These are phyloP conservation scores for Arabidopsis suecica DNA, from an alignment of 345 rosid genomes.

Conservation along the genomic window DNA sequence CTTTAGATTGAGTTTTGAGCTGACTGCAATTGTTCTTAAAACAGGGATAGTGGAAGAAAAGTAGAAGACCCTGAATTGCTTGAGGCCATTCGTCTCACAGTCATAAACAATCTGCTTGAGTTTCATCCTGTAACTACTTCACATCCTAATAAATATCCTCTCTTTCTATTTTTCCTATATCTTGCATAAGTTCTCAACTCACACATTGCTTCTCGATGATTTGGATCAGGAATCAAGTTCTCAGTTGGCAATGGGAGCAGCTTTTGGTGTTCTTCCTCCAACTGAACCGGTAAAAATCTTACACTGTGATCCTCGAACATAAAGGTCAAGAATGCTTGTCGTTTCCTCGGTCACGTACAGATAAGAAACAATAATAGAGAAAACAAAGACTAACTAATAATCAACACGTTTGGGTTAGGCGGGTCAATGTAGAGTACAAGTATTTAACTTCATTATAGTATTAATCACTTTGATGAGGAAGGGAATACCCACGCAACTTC, in stretches of 20 bases:
- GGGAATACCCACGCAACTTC: slow-evolving; percentile 11
- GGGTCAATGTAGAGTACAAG: neutral
- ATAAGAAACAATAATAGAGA: neutral
- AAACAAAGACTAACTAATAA: slow-evolving; percentile 3
- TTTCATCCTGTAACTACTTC: slow-evolving; percentile 79
- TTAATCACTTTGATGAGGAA: slow-evolving; percentile 4
- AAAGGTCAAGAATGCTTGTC: neutral
- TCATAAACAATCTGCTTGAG: slow-evolving; percentile 84
- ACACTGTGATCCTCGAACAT: neutral
- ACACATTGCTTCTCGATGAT: slow-evolving; percentile 1
- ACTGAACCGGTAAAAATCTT: slow-evolving; percentile 52
- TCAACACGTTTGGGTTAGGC: neutral
- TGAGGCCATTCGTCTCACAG: slow-evolving; percentile 94
- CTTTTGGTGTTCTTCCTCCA: slow-evolving; percentile 90
- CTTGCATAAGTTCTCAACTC: slow-evolving; percentile 30
- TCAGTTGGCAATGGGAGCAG: slow-evolving; percentile 93
- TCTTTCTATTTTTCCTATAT: neutral
- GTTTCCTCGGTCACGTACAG: neutral
- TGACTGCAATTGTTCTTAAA: slow-evolving; percentile 8
- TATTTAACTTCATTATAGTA: slow-evolving; percentile 4
- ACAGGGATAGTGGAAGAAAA: slow-evolving; percentile 91
- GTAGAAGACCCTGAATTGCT: slow-evolving; percentile 94
- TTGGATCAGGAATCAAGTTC: slow-evolving; percentile 88
- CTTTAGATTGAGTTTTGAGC: neutral
- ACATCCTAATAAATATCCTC: slow-evolving; percentile 19